Evolutionary conservation across 768 basidiomycete species (phyloP).

Genomic region (Suillus luteus): DNA sequence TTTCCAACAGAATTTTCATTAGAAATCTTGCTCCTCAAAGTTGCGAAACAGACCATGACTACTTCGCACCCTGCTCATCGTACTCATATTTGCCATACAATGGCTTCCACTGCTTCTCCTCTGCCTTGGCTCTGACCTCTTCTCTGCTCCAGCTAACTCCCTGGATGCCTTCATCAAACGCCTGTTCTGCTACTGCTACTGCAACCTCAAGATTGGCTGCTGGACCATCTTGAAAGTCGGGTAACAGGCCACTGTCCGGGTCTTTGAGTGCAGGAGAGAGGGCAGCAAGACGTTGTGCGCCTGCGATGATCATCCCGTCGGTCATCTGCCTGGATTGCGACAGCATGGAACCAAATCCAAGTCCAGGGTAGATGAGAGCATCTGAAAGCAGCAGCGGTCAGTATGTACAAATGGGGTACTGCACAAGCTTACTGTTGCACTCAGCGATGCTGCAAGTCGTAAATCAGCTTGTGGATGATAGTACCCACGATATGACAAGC

Average conservation of each 20-base stretch:
- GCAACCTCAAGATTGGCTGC: conserved; percentile 79
- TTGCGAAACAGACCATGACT: conserved; percentile 9
- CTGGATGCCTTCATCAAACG: conserved; percentile 70
- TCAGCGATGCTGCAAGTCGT: conserved; percentile 59
- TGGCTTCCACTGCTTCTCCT: conserved; percentile 61
- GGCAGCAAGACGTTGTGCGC: conserved; percentile 69
- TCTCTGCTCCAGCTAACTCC: conserved; percentile 58
- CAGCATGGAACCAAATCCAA: conserved; percentile 80
- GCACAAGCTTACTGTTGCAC: conserved; percentile 57
- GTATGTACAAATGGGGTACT: neutral
- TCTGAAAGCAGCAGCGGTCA: conserved; percentile 36
- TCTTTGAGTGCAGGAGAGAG: conserved; percentile 76
- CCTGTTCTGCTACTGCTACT: conserved; percentile 77
- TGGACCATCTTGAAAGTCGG: conserved; percentile 75
- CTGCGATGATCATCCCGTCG: conserved; percentile 88
- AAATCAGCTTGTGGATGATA: conserved; percentile 10
- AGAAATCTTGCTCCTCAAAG: conserved; percentile 11
- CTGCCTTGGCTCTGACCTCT: conserved; percentile 54
- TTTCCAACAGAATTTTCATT: conserved; percentile 8
- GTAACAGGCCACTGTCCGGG: conserved; percentile 70
- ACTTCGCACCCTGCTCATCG: conserved; percentile 53
- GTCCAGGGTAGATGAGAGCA: conserved; percentile 82
- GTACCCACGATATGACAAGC: conserved; percentile 24
- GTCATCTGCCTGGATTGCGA: conserved; percentile 63
- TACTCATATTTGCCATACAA: conserved; percentile 66